Evolutionary conservation across 495 filamentous ascomycete species (phyloP), one percentile per base, ranked within the genome.

Genomic region (Penicillium bovifimosum): DNA sequence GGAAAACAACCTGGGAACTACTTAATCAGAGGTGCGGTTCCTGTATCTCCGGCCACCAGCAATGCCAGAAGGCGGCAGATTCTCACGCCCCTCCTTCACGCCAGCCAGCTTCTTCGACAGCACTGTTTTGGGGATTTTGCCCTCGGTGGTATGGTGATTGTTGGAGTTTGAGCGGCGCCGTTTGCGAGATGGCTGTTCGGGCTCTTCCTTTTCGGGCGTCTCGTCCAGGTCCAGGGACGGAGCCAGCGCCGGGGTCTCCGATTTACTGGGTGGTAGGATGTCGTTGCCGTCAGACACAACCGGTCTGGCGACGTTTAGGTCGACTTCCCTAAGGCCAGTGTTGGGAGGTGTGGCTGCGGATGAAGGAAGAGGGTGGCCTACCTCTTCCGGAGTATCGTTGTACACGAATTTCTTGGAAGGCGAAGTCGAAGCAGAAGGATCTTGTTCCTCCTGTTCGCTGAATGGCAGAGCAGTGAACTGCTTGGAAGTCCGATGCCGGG

Each of bases 71-170:
- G 69, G 75, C 8, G 78, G 78, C 35, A 80, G 53, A 57, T 87
- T 87, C 62, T 86, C 84, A 20, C 78, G 69, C 7, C 82, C 85
- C 39, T 84, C 83, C 63, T 48, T 68, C 69, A 65, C 76, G 52
- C 39, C 68, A 41, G 45, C 58, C 66, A 71, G 68, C 36, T 56
- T 62, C 61, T 77, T 80, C 56, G 71, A 76, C 1, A 72, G 56
- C 58, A 69, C 62, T 2, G 46, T 48, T 13, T 48, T 48, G n/a
- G 46, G 46, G 14, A 48, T 33, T 10, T 48, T 48, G 2, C 24
- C 38, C 3, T 39, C 34, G 6, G 46, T 6, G 2, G 24, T 18
- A 9, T 28, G 34, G 34, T 16, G 13, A 11, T 53, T 55, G 18
- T 57, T 62, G 24, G 69, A 62, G 45, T 64, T 67, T 16, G 78